These are phyloP conservation scores for Pyricularia sp. DNA, from an alignment of 2,329 filamentous ascomycete species.

Conservation along the genomic window DNA sequence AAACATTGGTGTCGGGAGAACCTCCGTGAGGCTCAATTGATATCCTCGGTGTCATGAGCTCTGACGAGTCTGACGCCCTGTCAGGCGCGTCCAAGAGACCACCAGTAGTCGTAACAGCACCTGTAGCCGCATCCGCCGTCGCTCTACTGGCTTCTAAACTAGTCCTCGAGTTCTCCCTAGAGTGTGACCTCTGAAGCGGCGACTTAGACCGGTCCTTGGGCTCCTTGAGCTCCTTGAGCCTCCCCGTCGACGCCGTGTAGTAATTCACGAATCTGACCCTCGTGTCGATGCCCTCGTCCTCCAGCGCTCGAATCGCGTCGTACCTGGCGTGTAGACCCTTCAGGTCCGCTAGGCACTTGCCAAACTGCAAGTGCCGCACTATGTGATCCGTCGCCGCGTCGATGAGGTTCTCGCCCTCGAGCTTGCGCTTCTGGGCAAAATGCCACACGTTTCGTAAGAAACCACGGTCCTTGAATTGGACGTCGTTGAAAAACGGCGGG, in stretches of 20 bases:
- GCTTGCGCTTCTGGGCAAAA: constrained; percentile 68
- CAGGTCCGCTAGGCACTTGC: constrained; percentile 67
- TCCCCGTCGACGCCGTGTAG: constrained; percentile 73
- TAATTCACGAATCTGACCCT: constrained; percentile 77
- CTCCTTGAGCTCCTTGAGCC: constrained; percentile 40
- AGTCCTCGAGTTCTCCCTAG: background rate
- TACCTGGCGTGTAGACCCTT: constrained; percentile 58
- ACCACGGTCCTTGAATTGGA: constrained; percentile 52
- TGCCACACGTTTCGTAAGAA: constrained; percentile 57
- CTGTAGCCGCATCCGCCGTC: background rate
- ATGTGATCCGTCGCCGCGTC: constrained; percentile 61
- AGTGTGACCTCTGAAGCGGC: background rate
- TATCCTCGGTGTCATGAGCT: constrained; percentile 22
- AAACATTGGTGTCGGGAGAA: constrained; percentile 10
- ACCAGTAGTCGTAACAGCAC: background rate
- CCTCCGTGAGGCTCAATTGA: constrained; percentile 32
- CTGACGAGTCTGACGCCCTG: background rate
- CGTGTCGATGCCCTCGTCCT: constrained; percentile 50
- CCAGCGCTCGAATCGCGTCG: constrained; percentile 52
- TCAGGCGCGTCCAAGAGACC: background rate
- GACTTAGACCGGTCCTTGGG: constrained; percentile 15
- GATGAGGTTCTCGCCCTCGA: constrained; percentile 44
- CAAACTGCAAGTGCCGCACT: constrained; percentile 72
- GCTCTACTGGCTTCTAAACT: background rate
- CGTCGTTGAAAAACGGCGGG: constrained; percentile 62